Evolutionary conservation across 1,284 basidiomycete genomes (phyloP).

Genomic region (Kalmanozyma brasiliensis): DNA sequence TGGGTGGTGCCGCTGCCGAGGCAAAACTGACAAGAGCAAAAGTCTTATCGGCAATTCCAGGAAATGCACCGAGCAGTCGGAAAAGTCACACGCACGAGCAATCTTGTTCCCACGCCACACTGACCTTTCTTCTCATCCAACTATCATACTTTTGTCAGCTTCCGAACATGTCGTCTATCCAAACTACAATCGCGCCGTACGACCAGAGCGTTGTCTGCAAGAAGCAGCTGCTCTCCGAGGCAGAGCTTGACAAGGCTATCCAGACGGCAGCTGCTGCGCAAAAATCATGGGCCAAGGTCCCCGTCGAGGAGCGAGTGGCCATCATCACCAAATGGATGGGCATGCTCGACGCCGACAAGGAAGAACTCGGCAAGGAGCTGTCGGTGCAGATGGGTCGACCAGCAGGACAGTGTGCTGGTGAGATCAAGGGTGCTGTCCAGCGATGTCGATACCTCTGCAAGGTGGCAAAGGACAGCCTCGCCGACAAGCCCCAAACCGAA

Average conservation of each 20-base stretch:
- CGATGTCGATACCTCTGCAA: constrained; percentile 85
- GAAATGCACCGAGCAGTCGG: constrained; percentile 6
- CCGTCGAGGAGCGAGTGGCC: constrained; percentile 78
- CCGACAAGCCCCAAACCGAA: constrained; percentile 79
- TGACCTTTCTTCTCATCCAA: background rate
- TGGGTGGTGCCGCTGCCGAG: constrained; percentile 8
- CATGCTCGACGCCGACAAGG: constrained; percentile 74
- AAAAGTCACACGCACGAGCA: background rate
- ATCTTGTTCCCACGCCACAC: background rate
- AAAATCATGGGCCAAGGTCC: constrained; percentile 77
- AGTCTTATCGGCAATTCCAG: background rate
- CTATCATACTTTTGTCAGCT: constrained; percentile 3
- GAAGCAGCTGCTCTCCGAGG: constrained; percentile 67
- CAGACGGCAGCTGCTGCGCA: constrained; percentile 75
- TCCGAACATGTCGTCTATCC: constrained; percentile 60
- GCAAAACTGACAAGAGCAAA: constrained; percentile 13
- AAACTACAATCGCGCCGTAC: constrained; percentile 72
- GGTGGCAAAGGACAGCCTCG: constrained; percentile 80
- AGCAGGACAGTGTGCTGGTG: constrained; percentile 79
- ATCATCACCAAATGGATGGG: constrained; percentile 80
- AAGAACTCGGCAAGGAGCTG: constrained; percentile 80
- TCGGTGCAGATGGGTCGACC: constrained; percentile 87
- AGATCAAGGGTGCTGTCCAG: constrained; percentile 82
- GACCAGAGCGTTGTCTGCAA: constrained; percentile 70
- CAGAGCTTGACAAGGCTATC: constrained; percentile 75